Base-by-base conservation (phyloP, 2,329 filamentous ascomycete genomes). In the Beauveria pseudobassiana region DNA sequence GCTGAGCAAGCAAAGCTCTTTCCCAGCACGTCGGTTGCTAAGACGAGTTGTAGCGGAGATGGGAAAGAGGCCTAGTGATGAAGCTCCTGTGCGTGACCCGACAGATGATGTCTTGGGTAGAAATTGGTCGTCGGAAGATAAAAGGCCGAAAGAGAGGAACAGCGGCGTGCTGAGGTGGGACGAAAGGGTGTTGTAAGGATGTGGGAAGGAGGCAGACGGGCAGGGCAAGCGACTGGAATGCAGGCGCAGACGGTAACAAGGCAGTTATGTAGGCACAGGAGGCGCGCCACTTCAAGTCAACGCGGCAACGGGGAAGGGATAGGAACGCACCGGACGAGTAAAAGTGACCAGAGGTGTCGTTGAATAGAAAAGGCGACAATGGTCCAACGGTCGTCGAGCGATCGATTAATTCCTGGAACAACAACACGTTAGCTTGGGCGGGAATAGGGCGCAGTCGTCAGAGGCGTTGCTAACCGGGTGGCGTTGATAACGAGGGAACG, bases 211-310 rank as follows among this genome's bases (percentile, higher is more conserved):
- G 45, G 53, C 48, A 34, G 51, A 30, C 20, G 10, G 26, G n/a
- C 12, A 53, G 24, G 45, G 24, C 26, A 30, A 42, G 52, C 59
- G 14, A 56, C 53, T 57, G 60, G 60, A 62, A 62, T 62, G 60
- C 52, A 50, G 38, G 52, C 34, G 60, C 60, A 34, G 45, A n/a
- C 16, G 49, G 24, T 28, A 24, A 53, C 40, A 60, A 53, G 58
- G 12, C 43, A 49, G 16, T 20, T 40, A 49, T n/a, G 24, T 57
- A 14, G 9, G 5, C 26, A 58, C 22, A 5, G 28, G 28, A 49
- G 20, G 40, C 7, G 49, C 53, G 49, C 26, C 58, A 60, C 40
- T 54, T 54, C 26, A 60, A 40, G 40, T 60, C 49, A 60, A 60
- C 50, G 9, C 26, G 28, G 58, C 58, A 60, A 60, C 58, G 40